Evolutionary conservation across 768 basidiomycete species (phyloP), one percentile per base, ranked within the genome.

Genomic region (Hericium coralloides): DNA sequence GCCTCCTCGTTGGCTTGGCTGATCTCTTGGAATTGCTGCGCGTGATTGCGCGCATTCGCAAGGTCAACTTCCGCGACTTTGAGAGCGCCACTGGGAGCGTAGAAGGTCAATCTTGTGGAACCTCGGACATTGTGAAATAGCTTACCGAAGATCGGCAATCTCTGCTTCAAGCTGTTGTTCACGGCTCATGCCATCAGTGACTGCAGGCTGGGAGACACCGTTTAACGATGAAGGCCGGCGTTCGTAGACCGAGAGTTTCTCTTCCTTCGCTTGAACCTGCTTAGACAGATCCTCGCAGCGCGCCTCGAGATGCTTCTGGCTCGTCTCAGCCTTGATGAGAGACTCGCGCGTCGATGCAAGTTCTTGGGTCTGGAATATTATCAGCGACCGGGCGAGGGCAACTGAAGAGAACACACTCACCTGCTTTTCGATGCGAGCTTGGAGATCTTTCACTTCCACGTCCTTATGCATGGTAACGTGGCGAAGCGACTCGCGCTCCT

Each of bases 231-330:
- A 64, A 7, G 76, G 67, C 51, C 88, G 76, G 38, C 89, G 82
- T 65, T 94, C 92, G 63, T 92, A 95, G 2, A 94, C 89, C 2
- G 90, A 76, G 25, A 94, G 78, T 69, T 93, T 94, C 75, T 93
- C 92, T 49, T 84, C 81, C 56, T 84, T 84, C 31, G 88, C 88
- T 60, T 88, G 83, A 5, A 90, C 68, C 59, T 88, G 84, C 22
- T 75, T 72, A n/a, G 68, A 66, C 20, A 90, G 70, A 41, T 85
- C 82, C 18, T 80, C 79, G 5, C 84, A 76, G 25, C 85, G 83
- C 60, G 87, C 82, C 67, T 91, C 84, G 6, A 92, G 77, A 65
- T 92, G 87, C 39, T 77, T 84, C 70, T 84, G 87, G 75, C 83
- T 89, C 0, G 86, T 89, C 66, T 92, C 84, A 2, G 88, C 87